Evolutionary conservation across 1,284 basidiomycete species (phyloP).

Genomic region (Cryptococcus sp.): DNA sequence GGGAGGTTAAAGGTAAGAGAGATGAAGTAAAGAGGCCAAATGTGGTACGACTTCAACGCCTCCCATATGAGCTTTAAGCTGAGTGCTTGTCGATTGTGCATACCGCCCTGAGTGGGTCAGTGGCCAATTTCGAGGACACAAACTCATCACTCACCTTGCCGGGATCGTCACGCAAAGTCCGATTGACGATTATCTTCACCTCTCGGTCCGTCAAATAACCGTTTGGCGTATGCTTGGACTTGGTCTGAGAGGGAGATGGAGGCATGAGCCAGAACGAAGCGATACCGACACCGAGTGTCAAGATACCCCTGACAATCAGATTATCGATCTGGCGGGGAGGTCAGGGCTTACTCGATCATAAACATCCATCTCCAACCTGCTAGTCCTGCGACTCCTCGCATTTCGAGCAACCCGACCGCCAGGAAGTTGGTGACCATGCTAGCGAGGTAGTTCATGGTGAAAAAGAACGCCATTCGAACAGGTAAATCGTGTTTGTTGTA

Average conservation of each 20-base stretch:
- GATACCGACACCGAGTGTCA: constrained; percentile 25
- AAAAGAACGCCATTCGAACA: background rate
- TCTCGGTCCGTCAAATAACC: constrained; percentile 58
- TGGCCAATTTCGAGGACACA: too few relatives aligned
- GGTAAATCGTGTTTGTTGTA: constrained; percentile 53
- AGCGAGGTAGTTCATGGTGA: background rate
- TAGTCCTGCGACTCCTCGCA: constrained; percentile 58
- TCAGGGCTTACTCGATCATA: constrained; percentile 22
- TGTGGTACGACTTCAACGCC: constrained; percentile 48
- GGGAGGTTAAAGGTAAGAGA: constrained; percentile 47
- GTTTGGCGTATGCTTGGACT: constrained; percentile 56
- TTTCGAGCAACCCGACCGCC: constrained; percentile 60
- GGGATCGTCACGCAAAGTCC: constrained; percentile 49
- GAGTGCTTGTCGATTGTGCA: constrained; percentile 75
- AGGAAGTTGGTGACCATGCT: constrained; percentile 49
- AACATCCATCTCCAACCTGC: constrained; percentile 50
- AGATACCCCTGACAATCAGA: background rate
- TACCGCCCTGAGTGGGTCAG: constrained; percentile 32
- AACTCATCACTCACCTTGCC: constrained; percentile 33
- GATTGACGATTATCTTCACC: constrained; percentile 49
- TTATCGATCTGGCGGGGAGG: background rate
- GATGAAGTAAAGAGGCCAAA: constrained; percentile 56
- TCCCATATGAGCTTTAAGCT: constrained; percentile 55
- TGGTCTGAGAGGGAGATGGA: constrained; percentile 63
- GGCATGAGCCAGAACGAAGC: constrained; percentile 66